phyloP scores from a whole-genome alignment of 2,329 filamentous ascomycete genomes.

The Aspergillus sp. region DNA sequence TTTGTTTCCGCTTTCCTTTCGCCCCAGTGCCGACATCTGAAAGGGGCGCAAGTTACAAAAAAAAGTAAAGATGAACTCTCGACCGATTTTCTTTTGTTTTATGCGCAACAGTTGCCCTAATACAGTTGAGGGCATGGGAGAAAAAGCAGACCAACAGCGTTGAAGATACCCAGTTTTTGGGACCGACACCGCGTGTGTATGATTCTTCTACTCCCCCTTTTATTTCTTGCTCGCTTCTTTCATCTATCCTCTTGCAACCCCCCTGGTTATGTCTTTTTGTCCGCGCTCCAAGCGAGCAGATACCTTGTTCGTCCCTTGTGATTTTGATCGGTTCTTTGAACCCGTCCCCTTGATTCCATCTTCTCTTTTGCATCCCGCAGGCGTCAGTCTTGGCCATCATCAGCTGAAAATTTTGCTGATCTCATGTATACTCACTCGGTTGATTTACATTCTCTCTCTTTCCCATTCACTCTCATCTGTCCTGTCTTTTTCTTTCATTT shows the following conservation, averaged over 20 bases:
- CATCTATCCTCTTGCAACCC: slow-evolving; percentile 7
- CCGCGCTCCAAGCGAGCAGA: slow-evolving; percentile 28
- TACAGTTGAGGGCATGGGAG: neutral
- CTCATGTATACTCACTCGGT: slow-evolving; percentile 27
- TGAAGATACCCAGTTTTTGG: neutral
- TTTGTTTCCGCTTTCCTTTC: slow-evolving; percentile 5
- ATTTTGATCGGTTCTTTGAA: slow-evolving; percentile 18
- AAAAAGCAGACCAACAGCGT: neutral
- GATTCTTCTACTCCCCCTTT: neutral
- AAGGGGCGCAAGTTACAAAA: neutral
- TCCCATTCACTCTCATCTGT: slow-evolving; percentile 11
- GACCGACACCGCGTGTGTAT: neutral
- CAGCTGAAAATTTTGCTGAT: slow-evolving; percentile 31
- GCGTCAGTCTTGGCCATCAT: slow-evolving; percentile 37
- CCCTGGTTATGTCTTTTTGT: slow-evolving; percentile 10
- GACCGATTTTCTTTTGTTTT: slow-evolving; percentile 6
- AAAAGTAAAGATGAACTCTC: slow-evolving; percentile 8
- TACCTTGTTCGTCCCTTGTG: slow-evolving; percentile 20
- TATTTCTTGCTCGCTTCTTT: neutral
- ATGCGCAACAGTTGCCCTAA: neutral
- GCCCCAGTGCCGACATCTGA: slow-evolving; percentile 9
- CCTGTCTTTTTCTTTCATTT: slow-evolving; percentile 13
- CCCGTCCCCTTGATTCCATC: slow-evolving; percentile 18
- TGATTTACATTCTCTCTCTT: slow-evolving; percentile 23
- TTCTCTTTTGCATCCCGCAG: slow-evolving; percentile 37